Evolutionary conservation across 83 land plant species (phyloP).

Genomic region (Diphasiastrum complanatum): DNA sequence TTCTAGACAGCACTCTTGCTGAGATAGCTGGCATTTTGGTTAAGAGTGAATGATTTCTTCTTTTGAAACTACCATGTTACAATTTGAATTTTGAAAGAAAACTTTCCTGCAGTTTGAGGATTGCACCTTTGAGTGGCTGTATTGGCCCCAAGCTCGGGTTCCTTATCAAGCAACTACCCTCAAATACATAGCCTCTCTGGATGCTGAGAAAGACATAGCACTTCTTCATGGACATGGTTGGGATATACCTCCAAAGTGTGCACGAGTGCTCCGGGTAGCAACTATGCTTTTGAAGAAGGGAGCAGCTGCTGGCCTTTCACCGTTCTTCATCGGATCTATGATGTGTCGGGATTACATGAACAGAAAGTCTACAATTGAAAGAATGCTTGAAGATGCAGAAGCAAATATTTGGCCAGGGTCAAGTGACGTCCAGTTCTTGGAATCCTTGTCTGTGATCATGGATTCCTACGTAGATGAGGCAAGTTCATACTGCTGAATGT

Average conservation of each 20-base stretch:
- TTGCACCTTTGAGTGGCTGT: not conserved
- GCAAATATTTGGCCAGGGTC: not conserved
- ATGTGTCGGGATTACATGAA: constrained; percentile 3
- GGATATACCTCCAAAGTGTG: not conserved
- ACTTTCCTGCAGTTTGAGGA: too few relatives aligned
- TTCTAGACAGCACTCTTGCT: too few relatives aligned
- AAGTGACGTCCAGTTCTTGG: not conserved
- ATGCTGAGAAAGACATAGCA: not conserved
- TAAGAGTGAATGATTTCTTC: too few relatives aligned
- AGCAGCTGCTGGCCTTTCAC: not conserved
- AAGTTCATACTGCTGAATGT: too few relatives aligned
- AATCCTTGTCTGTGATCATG: not conserved
- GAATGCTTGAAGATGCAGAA: not conserved
- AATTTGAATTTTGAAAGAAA: too few relatives aligned
- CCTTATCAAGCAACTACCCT: not conserved
- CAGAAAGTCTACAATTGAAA: not conserved
- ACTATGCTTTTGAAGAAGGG: too few relatives aligned
- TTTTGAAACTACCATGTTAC: too few relatives aligned
- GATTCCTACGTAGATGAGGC: not conserved
- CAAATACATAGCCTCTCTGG: not conserved
- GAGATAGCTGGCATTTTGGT: too few relatives aligned
- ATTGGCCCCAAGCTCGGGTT: not conserved
- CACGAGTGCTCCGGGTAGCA: not conserved
- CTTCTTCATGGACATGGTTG: not conserved
- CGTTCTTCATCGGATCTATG: not conserved